A percentile compares a stretch with the other conserved stretches of the same genome.
These are phyloP conservation scores for Phyllosticta citriasiana DNA, from an alignment of 2,329 filamentous ascomycete genomes.

Conservation along the genomic window DNA sequence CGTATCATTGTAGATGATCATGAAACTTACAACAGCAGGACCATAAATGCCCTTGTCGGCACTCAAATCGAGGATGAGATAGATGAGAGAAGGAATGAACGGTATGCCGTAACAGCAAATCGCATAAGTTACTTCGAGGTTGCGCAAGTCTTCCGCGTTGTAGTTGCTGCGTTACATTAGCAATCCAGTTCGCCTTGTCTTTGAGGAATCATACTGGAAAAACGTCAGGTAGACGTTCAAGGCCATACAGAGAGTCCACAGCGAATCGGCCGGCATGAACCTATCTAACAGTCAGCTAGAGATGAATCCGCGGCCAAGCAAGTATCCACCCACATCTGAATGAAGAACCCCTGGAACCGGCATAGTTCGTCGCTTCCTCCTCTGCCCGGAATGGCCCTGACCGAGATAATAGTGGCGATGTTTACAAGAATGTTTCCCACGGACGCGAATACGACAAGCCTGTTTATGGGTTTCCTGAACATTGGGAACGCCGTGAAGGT, in stretches of 20 bases:
- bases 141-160: slow-evolving; percentile 52
- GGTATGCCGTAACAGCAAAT: slow-evolving; percentile 63
- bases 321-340: slow-evolving; percentile 60
- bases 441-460: slow-evolving; percentile 73
- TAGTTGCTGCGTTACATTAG: slow-evolving; percentile 40
- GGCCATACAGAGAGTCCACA: slow-evolving; percentile 75
- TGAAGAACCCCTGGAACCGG: slow-evolving; percentile 66
- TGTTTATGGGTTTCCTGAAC: slow-evolving; percentile 81
- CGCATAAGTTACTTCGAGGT: slow-evolving; percentile 62
- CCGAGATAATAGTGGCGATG: slow-evolving; percentile 64
- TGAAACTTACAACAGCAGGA: slow-evolving; percentile 48
- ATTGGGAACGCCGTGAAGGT: slow-evolving; percentile 59
- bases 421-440: slow-evolving; percentile 74
- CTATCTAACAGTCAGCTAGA: slow-evolving; percentile 32
- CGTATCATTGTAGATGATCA: not conserved
- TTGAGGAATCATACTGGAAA: slow-evolving; percentile 37
- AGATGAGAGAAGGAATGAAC: slow-evolving; percentile 56
- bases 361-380: slow-evolving; percentile 50
- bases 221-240: slow-evolving; percentile 76
- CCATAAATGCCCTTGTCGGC: slow-evolving; percentile 56
- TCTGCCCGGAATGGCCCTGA: slow-evolving; percentile 41
- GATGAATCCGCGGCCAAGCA: not conserved
- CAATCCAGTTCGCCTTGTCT: not conserved
- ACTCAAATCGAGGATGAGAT: slow-evolving; percentile 52
- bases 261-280: slow-evolving; percentile 67